phyloP scores from a whole-genome alignment of 2,329 filamentous ascomycete genomes.

The Nigrospora osmanthi region DNA sequence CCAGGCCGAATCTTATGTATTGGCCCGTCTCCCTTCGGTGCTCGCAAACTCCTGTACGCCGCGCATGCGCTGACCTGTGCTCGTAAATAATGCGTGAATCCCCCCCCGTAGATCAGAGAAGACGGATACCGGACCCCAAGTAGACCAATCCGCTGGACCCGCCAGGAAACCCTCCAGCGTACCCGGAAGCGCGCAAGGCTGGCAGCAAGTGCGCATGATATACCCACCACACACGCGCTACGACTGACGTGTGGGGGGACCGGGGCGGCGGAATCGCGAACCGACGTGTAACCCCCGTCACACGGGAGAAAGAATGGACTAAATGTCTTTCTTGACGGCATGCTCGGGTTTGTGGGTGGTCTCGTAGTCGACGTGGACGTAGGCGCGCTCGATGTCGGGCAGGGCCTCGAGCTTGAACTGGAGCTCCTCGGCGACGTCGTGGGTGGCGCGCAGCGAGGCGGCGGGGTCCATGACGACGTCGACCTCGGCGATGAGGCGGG shows the following conservation, averaged over 20 bases:
- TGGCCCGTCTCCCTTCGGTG: no score
- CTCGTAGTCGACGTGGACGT: slow-evolving; percentile 97
- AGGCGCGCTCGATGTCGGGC: slow-evolving; percentile 86
- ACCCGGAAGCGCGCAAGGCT: not conserved
- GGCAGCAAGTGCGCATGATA: not conserved
- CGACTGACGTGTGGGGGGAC: no score
- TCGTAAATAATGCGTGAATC: no score
- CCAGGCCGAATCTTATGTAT: no score
- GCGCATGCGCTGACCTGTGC: no score
- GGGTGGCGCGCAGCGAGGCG: slow-evolving; percentile 66
- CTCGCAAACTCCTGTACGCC: no score
- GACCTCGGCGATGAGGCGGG: slow-evolving; percentile 87
- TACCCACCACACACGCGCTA: no score
- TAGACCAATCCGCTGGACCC: no score
- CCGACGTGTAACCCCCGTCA: not conserved
- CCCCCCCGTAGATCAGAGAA: no score
- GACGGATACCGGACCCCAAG: no score
- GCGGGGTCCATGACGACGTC: slow-evolving; percentile 88
- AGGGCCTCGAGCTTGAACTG: slow-evolving; percentile 91
- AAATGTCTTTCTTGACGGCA: slow-evolving; percentile 54
- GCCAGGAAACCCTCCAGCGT: no score
- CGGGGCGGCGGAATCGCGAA: not conserved
- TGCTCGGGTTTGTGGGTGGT: slow-evolving; percentile 92
- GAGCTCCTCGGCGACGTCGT: slow-evolving; percentile 89
- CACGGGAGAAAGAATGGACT: not conserved